Conservation (phyloP, 345 rosid genomes). For the Durio zibethinus region DNA sequence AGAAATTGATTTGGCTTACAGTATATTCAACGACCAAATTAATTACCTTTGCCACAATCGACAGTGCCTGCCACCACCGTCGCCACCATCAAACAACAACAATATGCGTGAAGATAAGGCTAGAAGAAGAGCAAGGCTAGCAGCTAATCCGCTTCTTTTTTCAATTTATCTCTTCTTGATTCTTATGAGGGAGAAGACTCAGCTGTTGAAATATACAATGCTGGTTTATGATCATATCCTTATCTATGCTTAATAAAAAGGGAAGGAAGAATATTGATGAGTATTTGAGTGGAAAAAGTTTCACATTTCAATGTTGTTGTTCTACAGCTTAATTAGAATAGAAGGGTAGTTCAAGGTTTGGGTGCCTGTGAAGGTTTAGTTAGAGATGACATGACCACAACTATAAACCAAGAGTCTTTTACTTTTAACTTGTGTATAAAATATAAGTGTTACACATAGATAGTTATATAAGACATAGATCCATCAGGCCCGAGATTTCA, state of each 20-base stretch:
- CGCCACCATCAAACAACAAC: background rate
- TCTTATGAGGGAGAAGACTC: background rate
- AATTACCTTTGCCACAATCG: background rate
- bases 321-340: background rate
- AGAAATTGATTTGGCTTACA: background rate
- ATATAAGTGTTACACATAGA: background rate
- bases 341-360: background rate
- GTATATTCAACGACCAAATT: background rate
- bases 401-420: background rate
- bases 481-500: slow-evolving; percentile 15
- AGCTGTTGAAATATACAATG: background rate
- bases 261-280: background rate
- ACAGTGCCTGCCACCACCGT: background rate
- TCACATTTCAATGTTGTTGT: background rate
- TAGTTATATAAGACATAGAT: slow-evolving; percentile 2
- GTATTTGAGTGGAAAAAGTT: background rate
- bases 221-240: background rate
- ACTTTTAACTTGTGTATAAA: slow-evolving; percentile 13
- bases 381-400: background rate
- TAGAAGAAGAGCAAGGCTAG: slow-evolving; percentile 8
- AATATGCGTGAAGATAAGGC: background rate
- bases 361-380: background rate
- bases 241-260: slow-evolving; percentile 2
- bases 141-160: background rate
- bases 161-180: background rate